Evolutionary conservation across 192 early-diverging fungal genomes (phyloP), one percentile per base, ranked within the genome.

Genomic region (Coemansia sp.): DNA sequence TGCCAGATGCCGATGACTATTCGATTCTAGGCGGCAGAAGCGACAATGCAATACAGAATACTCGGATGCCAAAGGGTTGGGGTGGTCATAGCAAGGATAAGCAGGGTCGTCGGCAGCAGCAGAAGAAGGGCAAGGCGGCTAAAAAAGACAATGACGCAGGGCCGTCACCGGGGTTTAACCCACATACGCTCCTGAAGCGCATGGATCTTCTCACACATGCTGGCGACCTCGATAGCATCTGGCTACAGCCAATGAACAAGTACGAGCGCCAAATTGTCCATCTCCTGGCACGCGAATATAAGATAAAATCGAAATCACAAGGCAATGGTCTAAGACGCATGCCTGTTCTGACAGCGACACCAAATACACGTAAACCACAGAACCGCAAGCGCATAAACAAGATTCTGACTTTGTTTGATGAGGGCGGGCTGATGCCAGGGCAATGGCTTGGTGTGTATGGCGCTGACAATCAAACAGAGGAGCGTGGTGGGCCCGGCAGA

Each of bases 171-270:
- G 67, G 71, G 8, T 80, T 80, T 31, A 58, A 74, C 38, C 77
- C 77, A 31, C 53, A 55, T 50, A 67, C 32, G 8, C 41, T 80
- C 10, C 32, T 80, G 31, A 59, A 58, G 25, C 77, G 77, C 0
- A 50, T 80, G 23, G 77, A 80, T 25, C 56, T 60, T 41, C 68
- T 80, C 30, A 47, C 60, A 3, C 50, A 52, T 34, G 31, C 70
- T 6, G 54, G 59, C 2, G 77, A 80, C 28, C 30, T 80, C 32
- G 63, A 54, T 16, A 80, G 71, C n/a, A 58, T 80, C 55, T 80
- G 71, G 68, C 64, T 80, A 32, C 71, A 80, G 68, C 77, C 77
- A 7, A 73, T 80, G 71, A 65, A 71, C 71, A 69, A 62, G 31
- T 63, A 58, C 21, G 77, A 74, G 68, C 77, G 77, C 14, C 77